phyloP scores from a whole-genome alignment of 306 rosid species.

The Cucumis sativus region Cucumber_9930_V3 NC_026661.2:1381501-1382000 shows the following conservation, averaged over 20 bases:
- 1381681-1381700: conserved; percentile 12
- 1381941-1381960: neutral
- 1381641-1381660: neutral
- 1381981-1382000: neutral
- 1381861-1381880: neutral
- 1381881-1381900: neutral
- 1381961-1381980: neutral
- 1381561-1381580: neutral
- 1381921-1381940: neutral
- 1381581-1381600: neutral
- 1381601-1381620: conserved; percentile 4
- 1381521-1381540: neutral
- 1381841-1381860: neutral
- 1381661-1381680: neutral
- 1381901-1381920: neutral
- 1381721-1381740: neutral
- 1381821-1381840: too few relatives aligned
- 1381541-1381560: neutral
- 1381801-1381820: neutral
- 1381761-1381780: neutral
- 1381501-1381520: neutral
- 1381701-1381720: neutral
- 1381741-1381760: neutral
- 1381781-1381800: neutral
- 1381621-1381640: conserved; percentile 1